A percentile compares a stretch with the other conserved stretches of the same genome.
Evolutionary conservation across 768 basidiomycete genomes (phyloP).

Genomic region (Podaxis rugospora): DNA sequence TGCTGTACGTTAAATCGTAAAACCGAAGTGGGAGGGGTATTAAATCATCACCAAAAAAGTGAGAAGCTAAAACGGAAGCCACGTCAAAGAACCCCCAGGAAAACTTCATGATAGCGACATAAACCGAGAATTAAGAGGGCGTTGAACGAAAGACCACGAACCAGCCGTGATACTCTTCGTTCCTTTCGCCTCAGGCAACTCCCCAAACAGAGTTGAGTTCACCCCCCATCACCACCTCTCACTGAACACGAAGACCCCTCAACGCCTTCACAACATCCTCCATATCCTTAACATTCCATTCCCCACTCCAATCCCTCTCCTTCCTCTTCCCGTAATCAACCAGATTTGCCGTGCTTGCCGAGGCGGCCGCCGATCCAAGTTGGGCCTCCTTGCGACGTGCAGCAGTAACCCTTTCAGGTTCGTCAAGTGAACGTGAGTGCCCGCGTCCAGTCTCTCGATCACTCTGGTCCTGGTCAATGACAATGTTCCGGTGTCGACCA

Average conservation of each 20-base stretch:
- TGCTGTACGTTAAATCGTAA: no score
- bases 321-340: conserved; percentile 24
- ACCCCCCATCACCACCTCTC: neutral
- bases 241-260: conserved; percentile 23
- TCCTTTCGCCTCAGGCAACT: neutral
- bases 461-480: conserved; percentile 2
- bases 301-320: conserved; percentile 35
- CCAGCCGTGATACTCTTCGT: neutral
- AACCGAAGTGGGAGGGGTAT: no score
- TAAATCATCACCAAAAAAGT: neutral
- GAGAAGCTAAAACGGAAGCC: neutral
- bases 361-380: neutral
- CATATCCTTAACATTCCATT: conserved; percentile 35
- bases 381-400: neutral
- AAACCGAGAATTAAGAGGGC: neutral
- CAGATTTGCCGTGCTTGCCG: neutral
- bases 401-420: neutral
- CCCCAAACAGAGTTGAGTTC: neutral
- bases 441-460: neutral
- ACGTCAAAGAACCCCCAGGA: neutral
- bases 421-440: conserved; percentile 1
- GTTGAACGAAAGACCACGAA: neutral
- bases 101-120: neutral
- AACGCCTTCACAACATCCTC: conserved; percentile 26
- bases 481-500: neutral